These are phyloP conservation scores for Phyllosticta paracitricarpa DNA, from an alignment of 2,329 filamentous ascomycete genomes.

Conservation along the genomic window DNA sequence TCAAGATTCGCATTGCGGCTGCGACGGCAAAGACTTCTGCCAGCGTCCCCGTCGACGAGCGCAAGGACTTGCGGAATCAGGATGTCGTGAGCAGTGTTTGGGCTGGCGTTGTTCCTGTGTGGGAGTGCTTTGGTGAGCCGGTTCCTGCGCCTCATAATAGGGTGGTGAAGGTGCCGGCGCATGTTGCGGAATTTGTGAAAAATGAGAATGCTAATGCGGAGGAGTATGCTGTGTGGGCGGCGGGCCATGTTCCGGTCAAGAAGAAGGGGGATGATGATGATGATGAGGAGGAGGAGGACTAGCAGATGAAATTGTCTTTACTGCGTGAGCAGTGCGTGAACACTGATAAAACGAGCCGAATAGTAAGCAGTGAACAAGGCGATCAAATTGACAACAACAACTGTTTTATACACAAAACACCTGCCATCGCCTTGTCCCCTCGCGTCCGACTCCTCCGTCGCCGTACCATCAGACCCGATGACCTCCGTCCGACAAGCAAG, in stretches of 20 bases:
- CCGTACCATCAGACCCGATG: too few relatives aligned
- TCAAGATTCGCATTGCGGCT: constrained; percentile 57
- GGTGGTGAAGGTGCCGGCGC: constrained; percentile 48
- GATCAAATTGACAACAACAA: too few relatives aligned
- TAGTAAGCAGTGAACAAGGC: too few relatives aligned
- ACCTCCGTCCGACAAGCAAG: too few relatives aligned
- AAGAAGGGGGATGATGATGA: not conserved
- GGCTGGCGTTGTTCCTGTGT: constrained; percentile 56
- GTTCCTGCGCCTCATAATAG: constrained; percentile 38
- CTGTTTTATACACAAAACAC: too few relatives aligned
- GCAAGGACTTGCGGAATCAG: constrained; percentile 41
- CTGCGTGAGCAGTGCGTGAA: too few relatives aligned
- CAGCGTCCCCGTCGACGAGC: constrained; percentile 54
- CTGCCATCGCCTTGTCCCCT: too few relatives aligned
- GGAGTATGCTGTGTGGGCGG: constrained; percentile 17
- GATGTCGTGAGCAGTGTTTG: constrained; percentile 43
- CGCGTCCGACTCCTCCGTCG: too few relatives aligned
- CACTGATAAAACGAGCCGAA: too few relatives aligned
- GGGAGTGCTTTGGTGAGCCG: constrained; percentile 53
- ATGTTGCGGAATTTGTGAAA: constrained; percentile 47
- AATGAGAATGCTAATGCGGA: constrained; percentile 32
- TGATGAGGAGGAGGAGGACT: too few relatives aligned
- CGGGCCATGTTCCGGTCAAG: not conserved
- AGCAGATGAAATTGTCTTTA: too few relatives aligned
- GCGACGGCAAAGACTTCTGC: constrained; percentile 67